Percentiles rank a stretch among this genome's conserved stretches.
Conservation (phyloP, 352 stramenopile species). For the Globisporangium nodosum region DNA sequence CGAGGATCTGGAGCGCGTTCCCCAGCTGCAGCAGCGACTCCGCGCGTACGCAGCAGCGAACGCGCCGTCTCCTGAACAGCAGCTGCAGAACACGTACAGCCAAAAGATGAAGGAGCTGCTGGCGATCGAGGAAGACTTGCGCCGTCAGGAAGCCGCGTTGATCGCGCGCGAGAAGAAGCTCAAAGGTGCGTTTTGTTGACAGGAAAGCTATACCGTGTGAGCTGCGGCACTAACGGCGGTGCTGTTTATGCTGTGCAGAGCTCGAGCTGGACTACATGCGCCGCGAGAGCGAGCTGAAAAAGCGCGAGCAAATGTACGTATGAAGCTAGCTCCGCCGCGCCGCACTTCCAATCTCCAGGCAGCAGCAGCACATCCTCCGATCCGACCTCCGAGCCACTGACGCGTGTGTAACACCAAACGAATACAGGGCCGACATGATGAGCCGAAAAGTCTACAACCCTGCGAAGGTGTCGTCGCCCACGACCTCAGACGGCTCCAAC, state of each 20-base stretch:
- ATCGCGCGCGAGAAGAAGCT: constrained; percentile 82
- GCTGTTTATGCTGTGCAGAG: constrained; percentile 26
- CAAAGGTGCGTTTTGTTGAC: constrained; percentile 36
- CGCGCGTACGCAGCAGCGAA: constrained; percentile 69
- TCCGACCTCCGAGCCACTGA: neutral
- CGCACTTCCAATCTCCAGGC: neutral
- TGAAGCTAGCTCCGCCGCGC: constrained; percentile 1
- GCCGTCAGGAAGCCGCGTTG: constrained; percentile 79
- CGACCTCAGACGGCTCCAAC: constrained; percentile 71
- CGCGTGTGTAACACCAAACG: constrained; percentile 4
- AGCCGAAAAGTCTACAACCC: constrained; percentile 64
- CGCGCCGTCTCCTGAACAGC: constrained; percentile 45
- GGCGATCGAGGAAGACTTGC: constrained; percentile 79
- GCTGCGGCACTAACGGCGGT: neutral
- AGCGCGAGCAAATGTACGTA: constrained; percentile 78
- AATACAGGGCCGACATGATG: constrained; percentile 66
- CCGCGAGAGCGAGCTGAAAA: constrained; percentile 78
- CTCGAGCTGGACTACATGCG: constrained; percentile 74
- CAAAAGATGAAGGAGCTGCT: constrained; percentile 87
- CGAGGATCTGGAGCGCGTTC: constrained; percentile 80
- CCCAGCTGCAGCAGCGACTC: constrained; percentile 75
- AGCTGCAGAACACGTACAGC: constrained; percentile 77
- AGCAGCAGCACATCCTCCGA: neutral
- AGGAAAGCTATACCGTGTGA: too few species aligned
- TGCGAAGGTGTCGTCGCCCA: constrained; percentile 58